Base-by-base conservation (phyloP, 2,329 filamentous ascomycete genomes). In the Westerdykella sp. region DNA sequence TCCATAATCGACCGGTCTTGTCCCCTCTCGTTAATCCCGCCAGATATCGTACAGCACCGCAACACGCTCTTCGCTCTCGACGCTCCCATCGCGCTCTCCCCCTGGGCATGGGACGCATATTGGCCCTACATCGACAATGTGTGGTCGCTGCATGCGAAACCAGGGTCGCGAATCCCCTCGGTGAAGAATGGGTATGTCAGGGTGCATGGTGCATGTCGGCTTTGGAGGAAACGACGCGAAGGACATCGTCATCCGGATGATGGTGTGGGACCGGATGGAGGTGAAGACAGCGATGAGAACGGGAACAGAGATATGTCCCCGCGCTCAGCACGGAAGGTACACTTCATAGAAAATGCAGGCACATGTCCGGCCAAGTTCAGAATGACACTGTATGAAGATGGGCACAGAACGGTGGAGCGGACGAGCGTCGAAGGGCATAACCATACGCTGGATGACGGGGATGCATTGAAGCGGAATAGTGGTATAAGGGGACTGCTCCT, bases 51-150 rank as follows among this genome's bases (percentile, higher is more conserved):
- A 2, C 45, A 42, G n/a, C 51, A 56, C 39, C 53, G 53, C 38
- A 35, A 34, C 11, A 43, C 44, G 6, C 43, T 55, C 36, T 56
- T 53, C 45, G 45, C 46, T 30, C 48, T 56, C 36, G 51, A 51
- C 22, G 48, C 46, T 11, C 48, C 51, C 23, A 49, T 55, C 34
- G 42, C 48, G 22, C 47, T 55, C 35, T 48, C 50, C n/a, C 35
- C 44, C 25, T 39, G 43, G 16, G 50, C 49, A 9, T 56, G 48
- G 50, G 41, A 47, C 12, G 34, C 37, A 10, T 56, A 49, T 47
- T 56, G 51, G 52, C 50, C 52, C 21, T 56, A 40, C 44, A 48
- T 56, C 25, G 52, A 56, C 36, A 55, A 56, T 40, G 44, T 55
- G 14, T 55, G 50, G 54, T 55, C 50, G 36, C n/a, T 50, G 15